These are phyloP conservation scores for Papiliotrema fonsecae DNA, from an alignment of 1,284 basidiomycete species.

Conservation along the genomic window DNA sequence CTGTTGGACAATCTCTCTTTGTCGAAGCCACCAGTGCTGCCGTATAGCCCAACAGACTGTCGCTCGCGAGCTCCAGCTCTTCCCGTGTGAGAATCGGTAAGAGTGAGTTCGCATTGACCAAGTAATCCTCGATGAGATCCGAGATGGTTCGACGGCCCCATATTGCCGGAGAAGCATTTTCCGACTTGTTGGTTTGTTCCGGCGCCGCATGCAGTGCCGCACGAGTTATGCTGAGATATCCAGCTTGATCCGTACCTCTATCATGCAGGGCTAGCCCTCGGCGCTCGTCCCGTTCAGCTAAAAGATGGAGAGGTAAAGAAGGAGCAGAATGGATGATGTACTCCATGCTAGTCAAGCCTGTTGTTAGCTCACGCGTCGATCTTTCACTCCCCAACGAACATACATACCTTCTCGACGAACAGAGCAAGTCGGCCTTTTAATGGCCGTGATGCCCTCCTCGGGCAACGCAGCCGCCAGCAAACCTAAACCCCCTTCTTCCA, in stretches of 20 bases:
- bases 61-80: not conserved
- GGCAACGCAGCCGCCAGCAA: not conserved
- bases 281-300: too few species aligned
- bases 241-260: too few species aligned
- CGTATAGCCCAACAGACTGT: not conserved
- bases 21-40: not conserved
- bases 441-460: too few species aligned
- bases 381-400: not conserved
- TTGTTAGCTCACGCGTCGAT: not conserved
- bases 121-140: not conserved
- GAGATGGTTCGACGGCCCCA: not conserved
- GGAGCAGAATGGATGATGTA: slow-evolving; percentile 1
- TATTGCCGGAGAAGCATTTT: too few species aligned
- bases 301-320: not conserved
- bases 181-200: too few species aligned
- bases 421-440: too few species aligned
- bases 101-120: not conserved
- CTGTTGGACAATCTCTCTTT: not conserved
- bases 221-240: too few species aligned
- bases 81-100: not conserved
- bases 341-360: not conserved
- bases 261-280: too few species aligned
- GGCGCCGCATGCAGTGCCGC: too few species aligned
- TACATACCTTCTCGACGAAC: not conserved
- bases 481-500: not conserved